Conservation (phyloP, 345 rosid genomes). For the Eucalyptus regnans region DNA sequence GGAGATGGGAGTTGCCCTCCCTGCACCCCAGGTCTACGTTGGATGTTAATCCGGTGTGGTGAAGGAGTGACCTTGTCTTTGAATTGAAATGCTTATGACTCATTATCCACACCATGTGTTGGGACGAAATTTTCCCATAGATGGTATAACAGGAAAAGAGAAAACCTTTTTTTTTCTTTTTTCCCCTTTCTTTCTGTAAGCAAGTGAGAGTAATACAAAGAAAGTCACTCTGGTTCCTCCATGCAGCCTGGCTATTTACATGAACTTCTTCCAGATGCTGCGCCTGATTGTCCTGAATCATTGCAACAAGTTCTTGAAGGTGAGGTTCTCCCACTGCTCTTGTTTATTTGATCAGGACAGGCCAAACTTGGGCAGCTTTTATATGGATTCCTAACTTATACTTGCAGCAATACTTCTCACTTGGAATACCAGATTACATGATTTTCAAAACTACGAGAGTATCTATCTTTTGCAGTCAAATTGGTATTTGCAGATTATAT, state of each 20-base stretch:
- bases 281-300: conserved; percentile 68
- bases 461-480: neutral
- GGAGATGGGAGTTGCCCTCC: neutral
- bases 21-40: neutral
- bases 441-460: neutral
- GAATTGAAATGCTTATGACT: neutral
- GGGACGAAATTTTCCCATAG: neutral
- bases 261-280: conserved; percentile 64
- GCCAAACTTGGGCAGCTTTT: neutral
- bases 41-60: conserved; percentile 9
- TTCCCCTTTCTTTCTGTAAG: neutral
- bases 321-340: conserved; percentile 8
- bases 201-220: neutral
- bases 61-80: neutral
- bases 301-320: conserved; percentile 75
- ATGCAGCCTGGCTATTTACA: conserved; percentile 86
- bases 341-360: neutral
- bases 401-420: neutral
- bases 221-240: neutral
- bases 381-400: neutral
- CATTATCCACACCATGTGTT: conserved; percentile 21
- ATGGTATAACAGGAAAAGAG: neutral
- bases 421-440: neutral
- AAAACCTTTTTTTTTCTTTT: neutral
- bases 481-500: neutral